Conservation (phyloP, 2,329 filamentous ascomycete species). For the Phaeosphaeriaceae sp. region DNA sequence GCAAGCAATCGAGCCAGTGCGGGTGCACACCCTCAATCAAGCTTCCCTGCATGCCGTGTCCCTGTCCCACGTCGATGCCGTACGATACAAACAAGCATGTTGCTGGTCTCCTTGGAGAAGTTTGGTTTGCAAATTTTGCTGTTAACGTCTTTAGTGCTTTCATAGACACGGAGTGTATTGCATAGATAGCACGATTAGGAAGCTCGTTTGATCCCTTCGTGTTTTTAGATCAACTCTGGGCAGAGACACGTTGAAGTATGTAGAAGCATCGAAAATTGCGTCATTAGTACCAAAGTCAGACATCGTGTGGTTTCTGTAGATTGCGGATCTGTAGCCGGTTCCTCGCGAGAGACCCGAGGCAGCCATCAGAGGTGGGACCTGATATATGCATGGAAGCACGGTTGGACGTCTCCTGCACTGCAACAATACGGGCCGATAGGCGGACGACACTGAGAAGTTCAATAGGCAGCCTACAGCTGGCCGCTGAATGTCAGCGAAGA, state of each 20-base stretch:
- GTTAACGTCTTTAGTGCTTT: neutral
- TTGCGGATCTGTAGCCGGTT: conserved; percentile 42
- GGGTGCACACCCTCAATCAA: conserved; percentile 22
- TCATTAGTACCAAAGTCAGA: conserved; percentile 33
- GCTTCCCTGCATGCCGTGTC: conserved; percentile 31
- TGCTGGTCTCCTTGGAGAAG: neutral
- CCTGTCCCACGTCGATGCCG: neutral
- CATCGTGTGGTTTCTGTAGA: conserved; percentile 33
- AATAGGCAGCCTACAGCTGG: conserved; percentile 3
- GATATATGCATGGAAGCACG: conserved; percentile 27
- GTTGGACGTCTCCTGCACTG: conserved; percentile 24
- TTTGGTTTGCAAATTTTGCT: neutral
- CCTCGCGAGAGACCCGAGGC: conserved; percentile 36
- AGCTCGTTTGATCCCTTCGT: neutral
- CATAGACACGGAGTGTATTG: neutral
- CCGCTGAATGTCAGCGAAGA: conserved; percentile 8
- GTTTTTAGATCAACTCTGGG: conserved; percentile 15
- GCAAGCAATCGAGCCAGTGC: conserved; percentile 37
- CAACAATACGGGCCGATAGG: conserved; percentile 24
- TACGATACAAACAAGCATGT: neutral
- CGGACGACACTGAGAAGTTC: conserved; percentile 16
- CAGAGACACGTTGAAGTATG: neutral
- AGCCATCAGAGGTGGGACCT: conserved; percentile 26
- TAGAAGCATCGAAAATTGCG: conserved; percentile 25
- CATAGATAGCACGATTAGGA: neutral